phyloP scores from a whole-genome alignment of 2,329 filamentous ascomycete species.

The Neoascochyta sp. region DNA sequence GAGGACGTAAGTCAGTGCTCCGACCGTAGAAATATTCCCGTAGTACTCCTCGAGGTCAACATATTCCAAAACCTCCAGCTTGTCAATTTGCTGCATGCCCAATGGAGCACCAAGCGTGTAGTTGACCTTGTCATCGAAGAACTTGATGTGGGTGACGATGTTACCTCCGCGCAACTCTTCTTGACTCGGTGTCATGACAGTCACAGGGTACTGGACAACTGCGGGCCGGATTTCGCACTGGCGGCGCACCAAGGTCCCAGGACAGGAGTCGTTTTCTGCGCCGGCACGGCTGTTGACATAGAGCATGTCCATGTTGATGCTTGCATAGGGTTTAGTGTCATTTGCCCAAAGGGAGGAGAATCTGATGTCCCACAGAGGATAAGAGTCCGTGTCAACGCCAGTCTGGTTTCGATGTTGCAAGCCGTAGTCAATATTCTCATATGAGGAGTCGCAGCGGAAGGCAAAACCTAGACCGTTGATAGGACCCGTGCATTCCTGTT shows the following conservation, averaged over 20 bases:
- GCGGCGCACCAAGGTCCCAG: conserved; percentile 12
- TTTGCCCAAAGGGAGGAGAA: conserved; percentile 13
- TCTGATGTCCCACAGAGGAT: conserved; percentile 16
- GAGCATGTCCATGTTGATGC: conserved; percentile 15
- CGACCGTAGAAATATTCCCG: conserved; percentile 14
- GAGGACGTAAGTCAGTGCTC: conserved; percentile 17
- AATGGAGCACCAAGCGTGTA: conserved; percentile 8
- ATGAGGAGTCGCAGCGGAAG: conserved; percentile 13
- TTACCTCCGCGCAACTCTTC: conserved; percentile 17
- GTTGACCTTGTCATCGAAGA: conserved; percentile 11
- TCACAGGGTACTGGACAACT: conserved; percentile 19
- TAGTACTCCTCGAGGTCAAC: conserved; percentile 12
- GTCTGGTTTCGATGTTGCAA: conserved; percentile 8
- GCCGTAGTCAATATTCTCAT: conserved; percentile 17
- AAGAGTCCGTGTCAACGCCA: conserved; percentile 4
- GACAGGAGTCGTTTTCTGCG: conserved; percentile 8
- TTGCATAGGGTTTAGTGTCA: conserved; percentile 12
- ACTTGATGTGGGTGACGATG: conserved; percentile 22
- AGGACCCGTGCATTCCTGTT: conserved; percentile 17
- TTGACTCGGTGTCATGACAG: conserved; percentile 20
- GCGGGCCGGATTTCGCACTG: conserved; percentile 18
- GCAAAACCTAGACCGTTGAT: conserved; percentile 16
- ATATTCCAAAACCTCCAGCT: conserved; percentile 11
- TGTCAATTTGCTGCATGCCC: conserved; percentile 11
- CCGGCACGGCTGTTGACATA: conserved; percentile 17